Percentiles rank a stretch among this genome's conserved stretches.
Evolutionary conservation across 2,329 filamentous ascomycete species (phyloP).

Genomic region (Aureobasidium sp.): DNA sequence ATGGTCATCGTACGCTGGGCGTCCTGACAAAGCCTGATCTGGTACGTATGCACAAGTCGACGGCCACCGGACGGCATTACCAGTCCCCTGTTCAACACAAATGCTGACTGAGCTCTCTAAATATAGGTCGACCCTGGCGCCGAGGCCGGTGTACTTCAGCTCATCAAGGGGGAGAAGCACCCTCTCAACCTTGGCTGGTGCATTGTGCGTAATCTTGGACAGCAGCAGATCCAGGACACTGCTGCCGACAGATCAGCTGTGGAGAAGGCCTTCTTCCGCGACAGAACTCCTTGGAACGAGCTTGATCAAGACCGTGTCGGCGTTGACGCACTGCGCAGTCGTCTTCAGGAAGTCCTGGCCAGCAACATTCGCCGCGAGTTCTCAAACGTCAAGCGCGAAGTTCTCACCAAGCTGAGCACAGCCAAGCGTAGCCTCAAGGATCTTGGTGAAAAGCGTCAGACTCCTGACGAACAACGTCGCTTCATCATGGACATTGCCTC

Average conservation of each 20-base stretch:
- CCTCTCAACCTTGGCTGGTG: slow-evolving; percentile 25
- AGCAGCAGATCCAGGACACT: slow-evolving; percentile 19
- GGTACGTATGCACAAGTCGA: no score
- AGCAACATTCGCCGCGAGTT: slow-evolving; percentile 38
- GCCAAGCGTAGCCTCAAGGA: slow-evolving; percentile 28
- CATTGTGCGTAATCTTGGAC: slow-evolving; percentile 24
- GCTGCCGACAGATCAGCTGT: slow-evolving; percentile 7
- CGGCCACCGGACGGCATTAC: no score
- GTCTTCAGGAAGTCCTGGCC: slow-evolving; percentile 34
- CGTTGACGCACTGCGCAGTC: slow-evolving; percentile 30
- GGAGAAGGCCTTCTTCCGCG: slow-evolving; percentile 30
- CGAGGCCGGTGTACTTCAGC: slow-evolving; percentile 18
- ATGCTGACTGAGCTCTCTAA: no score
- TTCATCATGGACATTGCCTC: slow-evolving; percentile 38
- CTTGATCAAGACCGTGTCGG: slow-evolving; percentile 32
- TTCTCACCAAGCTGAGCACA: slow-evolving; percentile 21
- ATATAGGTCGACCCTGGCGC: slow-evolving; percentile 19
- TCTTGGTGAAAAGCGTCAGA: slow-evolving; percentile 43
- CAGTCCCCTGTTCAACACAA: no score
- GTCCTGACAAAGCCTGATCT: slow-evolving; percentile 31
- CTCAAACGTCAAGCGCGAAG: slow-evolving; percentile 32
- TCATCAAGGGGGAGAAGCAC: slow-evolving; percentile 20
- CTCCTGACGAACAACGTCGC: slow-evolving; percentile 37
- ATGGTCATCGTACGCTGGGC: slow-evolving; percentile 27
- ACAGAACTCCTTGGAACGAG: slow-evolving; percentile 27